Percentiles rank a stretch among this genome's conserved stretches.
These are phyloP conservation scores for Trichophyton equinum DNA, from an alignment of 2,329 filamentous ascomycete species.

Conservation along the genomic window DNA sequence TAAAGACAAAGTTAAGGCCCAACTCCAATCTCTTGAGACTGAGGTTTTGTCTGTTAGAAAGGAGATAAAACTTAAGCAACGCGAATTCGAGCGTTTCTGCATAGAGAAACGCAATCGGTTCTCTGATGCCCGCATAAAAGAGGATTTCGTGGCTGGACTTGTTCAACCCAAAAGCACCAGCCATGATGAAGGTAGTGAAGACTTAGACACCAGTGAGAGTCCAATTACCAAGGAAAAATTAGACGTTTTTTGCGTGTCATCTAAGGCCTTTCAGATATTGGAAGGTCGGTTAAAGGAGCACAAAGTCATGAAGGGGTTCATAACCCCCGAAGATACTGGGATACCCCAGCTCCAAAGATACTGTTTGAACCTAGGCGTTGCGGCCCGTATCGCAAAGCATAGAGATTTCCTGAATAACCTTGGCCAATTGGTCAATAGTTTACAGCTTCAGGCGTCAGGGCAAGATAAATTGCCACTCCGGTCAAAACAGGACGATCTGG, in stretches of 20 bases:
- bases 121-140: slow-evolving; percentile 42
- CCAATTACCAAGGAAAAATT: slow-evolving; percentile 43
- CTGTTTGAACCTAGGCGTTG: slow-evolving; percentile 45
- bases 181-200: slow-evolving; percentile 36
- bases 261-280: slow-evolving; percentile 51
- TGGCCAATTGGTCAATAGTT: slow-evolving; percentile 40
- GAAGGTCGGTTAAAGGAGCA: slow-evolving; percentile 44
- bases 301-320: slow-evolving; percentile 41
- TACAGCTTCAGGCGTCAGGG: slow-evolving; percentile 27
- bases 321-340: slow-evolving; percentile 42
- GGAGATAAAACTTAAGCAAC: slow-evolving; percentile 20
- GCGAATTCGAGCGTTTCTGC: slow-evolving; percentile 22
- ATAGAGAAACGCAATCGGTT: slow-evolving; percentile 47
- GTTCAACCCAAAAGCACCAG: slow-evolving; percentile 43
- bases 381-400: slow-evolving; percentile 34
- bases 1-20: background rate
- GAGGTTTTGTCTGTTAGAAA: background rate
- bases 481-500: slow-evolving; percentile 26
- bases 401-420: slow-evolving; percentile 42
- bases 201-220: slow-evolving; percentile 34
- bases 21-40: background rate
- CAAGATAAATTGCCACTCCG: slow-evolving; percentile 27
- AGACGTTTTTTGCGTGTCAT: slow-evolving; percentile 54
- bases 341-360: slow-evolving; percentile 48
- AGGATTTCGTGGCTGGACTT: slow-evolving; percentile 48